phyloP scores from a whole-genome alignment of 2,329 filamentous ascomycete species.

The Xylaria multiplex region DNA sequence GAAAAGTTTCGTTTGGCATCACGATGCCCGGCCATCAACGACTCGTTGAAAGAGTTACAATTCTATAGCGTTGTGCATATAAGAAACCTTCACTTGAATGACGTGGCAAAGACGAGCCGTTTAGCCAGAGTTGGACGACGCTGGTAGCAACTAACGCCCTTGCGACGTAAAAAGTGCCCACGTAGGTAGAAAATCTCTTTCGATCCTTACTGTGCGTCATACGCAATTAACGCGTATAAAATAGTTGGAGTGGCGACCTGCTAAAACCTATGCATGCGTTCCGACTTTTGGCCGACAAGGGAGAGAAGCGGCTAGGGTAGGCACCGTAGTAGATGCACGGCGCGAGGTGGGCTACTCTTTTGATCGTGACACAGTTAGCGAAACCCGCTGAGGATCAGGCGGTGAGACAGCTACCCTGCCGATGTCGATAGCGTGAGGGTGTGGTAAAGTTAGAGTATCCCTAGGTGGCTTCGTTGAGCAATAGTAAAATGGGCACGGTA shows the following conservation, averaged over 20 bases:
- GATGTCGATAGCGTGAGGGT: slow-evolving; percentile 12
- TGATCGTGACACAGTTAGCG: slow-evolving; percentile 11
- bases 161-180: not conserved
- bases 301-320: not conserved
- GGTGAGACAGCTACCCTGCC: slow-evolving; percentile 24
- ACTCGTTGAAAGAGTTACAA: not conserved
- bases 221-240: slow-evolving; percentile 1
- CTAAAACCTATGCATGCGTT: not conserved
- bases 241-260: not conserved
- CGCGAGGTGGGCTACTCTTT: slow-evolving; percentile 1
- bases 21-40: not conserved
- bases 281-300: slow-evolving; percentile 6
- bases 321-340: slow-evolving; percentile 16
- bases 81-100: not conserved
- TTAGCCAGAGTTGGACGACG: not conserved
- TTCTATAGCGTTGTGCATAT: not conserved
- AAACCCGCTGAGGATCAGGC: slow-evolving; percentile 15
- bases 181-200: slow-evolving; percentile 7
- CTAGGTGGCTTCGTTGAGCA: not conserved
- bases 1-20: not conserved
- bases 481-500: not conserved
- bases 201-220: not conserved
- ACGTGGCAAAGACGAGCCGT: slow-evolving; percentile 2
- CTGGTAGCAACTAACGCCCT: not conserved
- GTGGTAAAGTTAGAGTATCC: slow-evolving; percentile 14